Conservation (phyloP, 768 basidiomycete species). For the Rhizopogon vinicolor region DNA sequence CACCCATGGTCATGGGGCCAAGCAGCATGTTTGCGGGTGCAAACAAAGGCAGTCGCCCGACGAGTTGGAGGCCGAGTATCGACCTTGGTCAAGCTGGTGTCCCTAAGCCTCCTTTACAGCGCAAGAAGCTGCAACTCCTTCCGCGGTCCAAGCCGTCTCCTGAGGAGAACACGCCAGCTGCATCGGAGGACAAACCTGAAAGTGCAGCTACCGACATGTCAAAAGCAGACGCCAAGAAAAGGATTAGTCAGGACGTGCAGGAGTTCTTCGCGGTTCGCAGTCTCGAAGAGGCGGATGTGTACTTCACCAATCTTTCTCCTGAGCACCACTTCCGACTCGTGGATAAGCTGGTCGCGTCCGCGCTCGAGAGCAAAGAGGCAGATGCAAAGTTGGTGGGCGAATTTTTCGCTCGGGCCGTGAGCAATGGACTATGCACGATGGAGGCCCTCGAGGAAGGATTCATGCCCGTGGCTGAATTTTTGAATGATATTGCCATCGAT, state of each 20-base stretch:
- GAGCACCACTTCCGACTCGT: slow-evolving; percentile 63
- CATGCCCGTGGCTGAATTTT: slow-evolving; percentile 57
- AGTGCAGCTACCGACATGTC: slow-evolving; percentile 42
- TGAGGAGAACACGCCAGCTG: slow-evolving; percentile 39
- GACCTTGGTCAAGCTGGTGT: slow-evolving; percentile 42
- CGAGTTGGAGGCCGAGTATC: slow-evolving; percentile 47
- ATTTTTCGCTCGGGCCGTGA: slow-evolving; percentile 60
- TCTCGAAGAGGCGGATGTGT: slow-evolving; percentile 82
- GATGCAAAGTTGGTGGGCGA: slow-evolving; percentile 76
- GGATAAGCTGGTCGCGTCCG: slow-evolving; percentile 67
- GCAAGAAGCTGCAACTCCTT: slow-evolving; percentile 68
- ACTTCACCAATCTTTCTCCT: slow-evolving; percentile 71
- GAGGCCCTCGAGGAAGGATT: slow-evolving; percentile 76
- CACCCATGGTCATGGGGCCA: too few relatives aligned
- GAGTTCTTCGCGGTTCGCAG: slow-evolving; percentile 86
- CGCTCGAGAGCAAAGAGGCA: slow-evolving; percentile 77
- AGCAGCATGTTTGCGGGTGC: slow-evolving; percentile 6
- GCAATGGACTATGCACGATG: slow-evolving; percentile 54
- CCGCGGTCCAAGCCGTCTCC: slow-evolving; percentile 76
- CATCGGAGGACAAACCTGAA: slow-evolving; percentile 47
- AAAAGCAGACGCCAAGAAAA: slow-evolving; percentile 63
- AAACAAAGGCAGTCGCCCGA: slow-evolving; percentile 30
- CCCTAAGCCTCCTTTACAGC: slow-evolving; percentile 45
- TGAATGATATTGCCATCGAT: slow-evolving; percentile 90
- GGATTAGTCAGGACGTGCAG: slow-evolving; percentile 77